phyloP scores from a whole-genome alignment of 805 yeast genomes.

The Isabelozyma pseudorhagii region DNA sequence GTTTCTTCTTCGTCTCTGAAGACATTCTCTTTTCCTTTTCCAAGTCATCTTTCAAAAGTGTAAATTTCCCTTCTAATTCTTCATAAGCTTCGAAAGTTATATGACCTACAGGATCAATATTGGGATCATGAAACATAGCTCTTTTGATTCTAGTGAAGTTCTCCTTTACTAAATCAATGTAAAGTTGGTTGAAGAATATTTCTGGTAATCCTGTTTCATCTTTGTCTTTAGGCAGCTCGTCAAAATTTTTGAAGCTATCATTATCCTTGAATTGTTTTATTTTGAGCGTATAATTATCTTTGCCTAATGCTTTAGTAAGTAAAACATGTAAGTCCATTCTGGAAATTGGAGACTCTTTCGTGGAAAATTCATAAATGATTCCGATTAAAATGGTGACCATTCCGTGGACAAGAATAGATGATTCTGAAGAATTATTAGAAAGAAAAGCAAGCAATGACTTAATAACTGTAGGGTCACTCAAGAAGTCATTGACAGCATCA shows the following conservation, averaged over 20 bases:
- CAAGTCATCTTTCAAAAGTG: slow-evolving; percentile 20
- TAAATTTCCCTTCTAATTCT: slow-evolving; percentile 37
- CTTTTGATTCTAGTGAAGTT: slow-evolving; percentile 64
- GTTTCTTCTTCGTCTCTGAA: slow-evolving; percentile 12
- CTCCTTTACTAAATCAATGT: slow-evolving; percentile 65
- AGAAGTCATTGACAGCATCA: slow-evolving; percentile 70
- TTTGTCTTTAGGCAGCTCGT: slow-evolving; percentile 49
- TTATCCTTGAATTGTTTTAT: slow-evolving; percentile 70
- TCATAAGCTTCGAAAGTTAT: slow-evolving; percentile 62
- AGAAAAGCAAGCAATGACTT: slow-evolving; percentile 68
- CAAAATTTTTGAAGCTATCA: slow-evolving; percentile 52
- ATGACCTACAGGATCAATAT: slow-evolving; percentile 62
- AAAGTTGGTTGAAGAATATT: slow-evolving; percentile 65
- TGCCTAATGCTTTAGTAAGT: slow-evolving; percentile 71
- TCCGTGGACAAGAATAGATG: slow-evolving; percentile 61
- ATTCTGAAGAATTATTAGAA: slow-evolving; percentile 44
- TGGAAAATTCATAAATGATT: slow-evolving; percentile 71
- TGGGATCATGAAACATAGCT: slow-evolving; percentile 73
- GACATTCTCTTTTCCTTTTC: slow-evolving; percentile 17
- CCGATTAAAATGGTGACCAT: slow-evolving; percentile 72
- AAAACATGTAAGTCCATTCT: slow-evolving; percentile 60
- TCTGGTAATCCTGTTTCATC: slow-evolving; percentile 88
- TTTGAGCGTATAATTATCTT: slow-evolving; percentile 72
- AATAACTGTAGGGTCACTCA: slow-evolving; percentile 62
- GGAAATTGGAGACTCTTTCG: slow-evolving; percentile 57